Conservation (phyloP, 345 rosid genomes). For the Pelargonium nanum region DNA sequence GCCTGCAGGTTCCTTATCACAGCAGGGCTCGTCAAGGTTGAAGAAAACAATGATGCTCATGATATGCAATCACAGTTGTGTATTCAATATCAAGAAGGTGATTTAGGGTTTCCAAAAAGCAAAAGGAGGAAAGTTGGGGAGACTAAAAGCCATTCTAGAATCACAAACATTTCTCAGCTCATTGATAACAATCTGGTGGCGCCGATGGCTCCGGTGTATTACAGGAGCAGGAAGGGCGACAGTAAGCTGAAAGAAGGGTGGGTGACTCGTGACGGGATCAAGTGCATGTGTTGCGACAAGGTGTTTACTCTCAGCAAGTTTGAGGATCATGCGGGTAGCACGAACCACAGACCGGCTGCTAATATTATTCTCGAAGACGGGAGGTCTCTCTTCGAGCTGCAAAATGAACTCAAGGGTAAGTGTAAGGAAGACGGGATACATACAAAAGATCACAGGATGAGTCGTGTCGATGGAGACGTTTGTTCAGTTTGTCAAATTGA, state of each 20-base stretch:
- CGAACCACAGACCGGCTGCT: slow-evolving; percentile 33
- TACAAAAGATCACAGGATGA: too few species aligned
- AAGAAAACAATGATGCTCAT: too few species aligned
- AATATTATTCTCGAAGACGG: slow-evolving; percentile 62
- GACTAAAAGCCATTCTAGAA: too few species aligned
- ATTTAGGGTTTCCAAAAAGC: too few species aligned
- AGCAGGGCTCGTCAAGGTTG: too few species aligned
- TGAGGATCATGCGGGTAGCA: slow-evolving; percentile 42
- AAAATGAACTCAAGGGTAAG: slow-evolving; percentile 21
- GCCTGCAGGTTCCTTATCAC: too few species aligned
- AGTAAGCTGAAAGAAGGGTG: slow-evolving; percentile 37
- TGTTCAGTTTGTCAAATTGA: slow-evolving; percentile 39
- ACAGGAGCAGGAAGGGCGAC: slow-evolving; percentile 17
- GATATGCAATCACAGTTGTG: too few species aligned
- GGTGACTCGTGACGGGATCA: slow-evolving; percentile 54
- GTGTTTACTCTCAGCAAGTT: slow-evolving; percentile 40
- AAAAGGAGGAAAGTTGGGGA: too few species aligned
- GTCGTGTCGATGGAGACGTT: background rate
- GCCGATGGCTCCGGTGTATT: slow-evolving; percentile 18
- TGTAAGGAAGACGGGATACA: slow-evolving; percentile 12
- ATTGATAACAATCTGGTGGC: slow-evolving; percentile 7
- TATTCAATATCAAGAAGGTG: too few species aligned
- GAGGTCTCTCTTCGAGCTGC: slow-evolving; percentile 65
- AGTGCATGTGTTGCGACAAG: slow-evolving; percentile 54
- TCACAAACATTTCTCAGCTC: too few species aligned